Conservation (phyloP, 306 rosid genomes). For the Hylodesmum podocarpum region DNA sequence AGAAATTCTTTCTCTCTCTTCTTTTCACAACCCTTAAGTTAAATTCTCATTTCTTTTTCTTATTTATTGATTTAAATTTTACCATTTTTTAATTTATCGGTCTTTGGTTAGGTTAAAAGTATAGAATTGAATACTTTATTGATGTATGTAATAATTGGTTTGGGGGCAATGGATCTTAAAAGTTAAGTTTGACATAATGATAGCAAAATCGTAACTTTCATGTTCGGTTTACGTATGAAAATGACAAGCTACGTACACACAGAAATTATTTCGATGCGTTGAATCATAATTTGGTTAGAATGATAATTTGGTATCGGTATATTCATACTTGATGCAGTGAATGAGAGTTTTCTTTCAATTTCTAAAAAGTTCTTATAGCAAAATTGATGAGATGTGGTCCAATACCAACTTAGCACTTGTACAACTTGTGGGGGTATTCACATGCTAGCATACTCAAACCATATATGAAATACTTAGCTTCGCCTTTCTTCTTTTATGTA, state of each 20-base stretch:
- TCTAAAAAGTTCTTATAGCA: constrained; percentile 10
- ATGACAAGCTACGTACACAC: neutral
- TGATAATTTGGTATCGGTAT: constrained; percentile 1
- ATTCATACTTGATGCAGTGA: neutral
- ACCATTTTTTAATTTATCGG: neutral
- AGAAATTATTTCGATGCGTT: neutral
- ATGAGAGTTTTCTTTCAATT: neutral
- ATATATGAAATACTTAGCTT: constrained; percentile 12
- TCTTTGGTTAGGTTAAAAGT: neutral
- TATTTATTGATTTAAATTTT: neutral
- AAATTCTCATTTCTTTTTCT: neutral
- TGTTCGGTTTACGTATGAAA: neutral
- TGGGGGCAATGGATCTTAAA: neutral
- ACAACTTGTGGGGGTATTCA: constrained; percentile 39
- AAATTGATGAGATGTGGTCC: constrained; percentile 33
- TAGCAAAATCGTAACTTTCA: neutral
- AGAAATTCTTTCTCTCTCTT: no score
- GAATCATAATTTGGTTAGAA: constrained; percentile 10
- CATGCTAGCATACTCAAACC: constrained; percentile 48
- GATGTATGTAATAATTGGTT: neutral
- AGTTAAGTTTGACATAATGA: neutral
- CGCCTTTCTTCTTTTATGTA: constrained; percentile 25
- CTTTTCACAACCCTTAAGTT: no score
- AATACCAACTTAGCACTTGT: neutral
- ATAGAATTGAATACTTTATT: neutral